Conservation (phyloP, 495 filamentous ascomycete genomes). For the Bathelium albidoporum region DNA sequence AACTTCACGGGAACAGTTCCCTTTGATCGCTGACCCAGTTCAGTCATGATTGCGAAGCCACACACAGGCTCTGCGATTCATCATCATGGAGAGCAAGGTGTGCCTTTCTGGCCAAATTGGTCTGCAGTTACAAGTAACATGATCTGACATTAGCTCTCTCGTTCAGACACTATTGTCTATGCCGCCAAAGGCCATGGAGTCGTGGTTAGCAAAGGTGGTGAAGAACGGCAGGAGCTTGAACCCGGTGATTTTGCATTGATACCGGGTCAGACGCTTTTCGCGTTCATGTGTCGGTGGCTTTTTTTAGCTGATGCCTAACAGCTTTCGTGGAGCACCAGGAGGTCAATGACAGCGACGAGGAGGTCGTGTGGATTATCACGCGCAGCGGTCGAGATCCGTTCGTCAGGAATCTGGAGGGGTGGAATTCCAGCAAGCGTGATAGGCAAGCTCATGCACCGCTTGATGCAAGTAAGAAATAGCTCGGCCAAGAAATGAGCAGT, state of each 20-base stretch:
- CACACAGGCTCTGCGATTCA: conserved; percentile 43
- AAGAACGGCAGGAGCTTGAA: conserved; percentile 40
- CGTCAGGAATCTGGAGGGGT: conserved; percentile 40
- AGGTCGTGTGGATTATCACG: conserved; percentile 50
- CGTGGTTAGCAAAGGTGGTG: conserved; percentile 38
- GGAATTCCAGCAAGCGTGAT: background rate
- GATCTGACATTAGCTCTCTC: background rate
- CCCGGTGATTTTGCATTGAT: conserved; percentile 57
- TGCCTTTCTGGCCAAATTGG: background rate
- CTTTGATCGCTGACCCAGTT: background rate
- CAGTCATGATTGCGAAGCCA: conserved; percentile 45
- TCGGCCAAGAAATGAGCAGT: too few species aligned
- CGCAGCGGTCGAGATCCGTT: conserved; percentile 46
- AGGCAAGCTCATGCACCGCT: background rate
- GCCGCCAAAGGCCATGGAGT: conserved; percentile 39
- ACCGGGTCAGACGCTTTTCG: conserved; percentile 22
- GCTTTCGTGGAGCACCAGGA: conserved; percentile 56
- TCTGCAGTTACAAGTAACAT: background rate
- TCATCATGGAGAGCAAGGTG: conserved; percentile 42
- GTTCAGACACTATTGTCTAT: conserved; percentile 43
- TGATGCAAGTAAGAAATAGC: background rate
- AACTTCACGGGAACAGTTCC: background rate
- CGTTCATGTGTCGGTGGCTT: background rate
- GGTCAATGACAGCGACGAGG: conserved; percentile 51
- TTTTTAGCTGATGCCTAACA: background rate